phyloP scores from a whole-genome alignment of 768 basidiomycete species.

The Lactifluus piperatus region DNA sequence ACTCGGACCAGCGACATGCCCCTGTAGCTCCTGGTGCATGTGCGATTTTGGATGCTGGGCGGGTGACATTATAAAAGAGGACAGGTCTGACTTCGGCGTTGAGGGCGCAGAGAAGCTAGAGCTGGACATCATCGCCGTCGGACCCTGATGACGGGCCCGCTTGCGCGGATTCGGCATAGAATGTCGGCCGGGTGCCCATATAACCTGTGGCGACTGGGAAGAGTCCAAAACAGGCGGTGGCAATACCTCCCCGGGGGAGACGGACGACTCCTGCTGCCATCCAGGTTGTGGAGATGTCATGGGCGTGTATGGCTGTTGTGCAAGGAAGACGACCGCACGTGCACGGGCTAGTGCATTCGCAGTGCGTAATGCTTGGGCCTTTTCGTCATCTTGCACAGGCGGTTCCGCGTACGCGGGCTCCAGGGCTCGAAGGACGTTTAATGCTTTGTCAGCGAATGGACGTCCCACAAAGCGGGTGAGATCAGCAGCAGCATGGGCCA shows the following conservation, averaged over 20 bases:
- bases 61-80: conserved; percentile 13
- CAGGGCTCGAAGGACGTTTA: conserved; percentile 60
- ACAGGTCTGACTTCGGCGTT: conserved; percentile 13
- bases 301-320: conserved; percentile 41
- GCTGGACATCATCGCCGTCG: conserved; percentile 6
- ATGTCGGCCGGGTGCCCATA: conserved; percentile 11
- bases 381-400: conserved; percentile 39
- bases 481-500: conserved; percentile 57
- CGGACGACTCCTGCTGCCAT: conserved; percentile 10
- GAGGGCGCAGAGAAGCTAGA: conserved; percentile 15
- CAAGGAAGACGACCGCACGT: conserved; percentile 48
- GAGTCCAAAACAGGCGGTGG: conserved; percentile 4
- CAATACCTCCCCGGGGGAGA: conserved; percentile 9
- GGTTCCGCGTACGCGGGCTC: conserved; percentile 66
- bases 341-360: conserved; percentile 73
- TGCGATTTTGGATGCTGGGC: conserved; percentile 9
- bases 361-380: conserved; percentile 50
- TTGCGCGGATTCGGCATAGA: conserved; percentile 8
- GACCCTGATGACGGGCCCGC: conserved; percentile 13
- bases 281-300: conserved; percentile 11
- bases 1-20: not conserved
- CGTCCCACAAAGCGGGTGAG: conserved; percentile 58
- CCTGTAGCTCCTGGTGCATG: conserved; percentile 10
- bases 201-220: conserved; percentile 9
- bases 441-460: conserved; percentile 66